A percentile compares a stretch with the other conserved stretches of the same genome.
Conservation (phyloP, 31 red algal genomes). For the Odonthalia washingtoniensis region DNA sequence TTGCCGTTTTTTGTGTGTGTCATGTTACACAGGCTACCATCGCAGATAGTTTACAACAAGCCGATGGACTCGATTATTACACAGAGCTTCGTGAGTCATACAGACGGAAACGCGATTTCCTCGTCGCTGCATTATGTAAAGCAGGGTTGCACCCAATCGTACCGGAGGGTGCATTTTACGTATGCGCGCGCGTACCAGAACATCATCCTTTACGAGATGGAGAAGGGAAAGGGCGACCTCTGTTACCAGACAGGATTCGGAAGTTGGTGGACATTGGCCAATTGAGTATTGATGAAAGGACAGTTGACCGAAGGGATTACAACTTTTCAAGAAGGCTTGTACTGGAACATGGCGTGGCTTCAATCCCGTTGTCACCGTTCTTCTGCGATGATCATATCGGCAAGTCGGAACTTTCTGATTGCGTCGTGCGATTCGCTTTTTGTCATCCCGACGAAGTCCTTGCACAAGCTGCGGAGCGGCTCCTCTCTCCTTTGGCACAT, state of each 20-base stretch:
- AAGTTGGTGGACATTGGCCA: conserved; percentile 41
- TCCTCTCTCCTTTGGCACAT: too few relatives aligned
- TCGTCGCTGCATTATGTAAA: conserved; percentile 51
- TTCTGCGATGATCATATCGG: conserved; percentile 53
- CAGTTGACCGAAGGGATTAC: conserved; percentile 80
- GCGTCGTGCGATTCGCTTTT: conserved; percentile 92
- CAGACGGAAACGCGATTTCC: conserved; percentile 72
- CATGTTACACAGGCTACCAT: conserved; percentile 77
- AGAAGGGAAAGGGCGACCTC: too few relatives aligned
- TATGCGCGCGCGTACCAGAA: conserved; percentile 68
- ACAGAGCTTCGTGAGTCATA: conserved; percentile 58
- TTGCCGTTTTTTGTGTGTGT: conserved; percentile 76
- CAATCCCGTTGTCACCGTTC: conserved; percentile 93
- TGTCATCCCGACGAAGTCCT: conserved; percentile 90
- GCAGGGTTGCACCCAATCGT: conserved; percentile 80
- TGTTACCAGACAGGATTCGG: conserved; percentile 51
- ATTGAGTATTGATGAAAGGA: conserved; percentile 77
- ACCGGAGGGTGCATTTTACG: conserved; percentile 93
- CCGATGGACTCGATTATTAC: conserved; percentile 80
- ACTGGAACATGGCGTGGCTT: conserved; percentile 67
- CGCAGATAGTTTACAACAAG: conserved; percentile 60
- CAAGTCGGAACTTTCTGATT: conserved; percentile 36
- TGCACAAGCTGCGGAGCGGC: conserved; percentile 55
- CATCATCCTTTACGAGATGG: conserved; percentile 33
- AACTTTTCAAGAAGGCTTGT: conserved; percentile 77